A percentile compares a stretch with the other conserved stretches of the same genome.
phyloP scores from a whole-genome alignment of 2,329 filamentous ascomycete species.

The Pseudogymnoascus sp. region DNA sequence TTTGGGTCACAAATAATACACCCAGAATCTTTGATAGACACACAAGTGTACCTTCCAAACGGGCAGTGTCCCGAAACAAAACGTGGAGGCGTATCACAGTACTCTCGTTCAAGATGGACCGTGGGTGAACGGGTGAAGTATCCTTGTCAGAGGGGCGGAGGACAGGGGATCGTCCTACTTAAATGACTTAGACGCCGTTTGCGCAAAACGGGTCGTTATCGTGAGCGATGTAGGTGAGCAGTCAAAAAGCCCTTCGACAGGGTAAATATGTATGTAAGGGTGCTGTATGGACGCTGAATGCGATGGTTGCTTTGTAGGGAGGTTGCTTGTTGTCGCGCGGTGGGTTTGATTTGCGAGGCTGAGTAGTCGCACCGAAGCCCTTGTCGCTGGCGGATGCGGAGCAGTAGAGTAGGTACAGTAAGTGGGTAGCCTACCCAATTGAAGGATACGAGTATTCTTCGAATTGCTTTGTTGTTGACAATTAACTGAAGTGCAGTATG shows the following conservation, averaged over 20 bases:
- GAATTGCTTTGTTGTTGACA: neutral
- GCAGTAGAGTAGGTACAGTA: neutral
- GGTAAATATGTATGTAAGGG: neutral
- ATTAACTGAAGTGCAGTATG: neutral
- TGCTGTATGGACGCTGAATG: neutral
- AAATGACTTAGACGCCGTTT: constrained; percentile 1
- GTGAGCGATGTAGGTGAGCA: neutral
- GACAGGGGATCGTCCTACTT: constrained; percentile 4
- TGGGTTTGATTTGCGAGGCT: neutral
- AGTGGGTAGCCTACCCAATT: neutral
- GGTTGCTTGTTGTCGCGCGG: neutral
- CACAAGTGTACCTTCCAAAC: neutral
- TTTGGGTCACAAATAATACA: neutral
- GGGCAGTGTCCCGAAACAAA: neutral
- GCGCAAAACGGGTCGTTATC: neutral
- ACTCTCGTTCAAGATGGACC: neutral
- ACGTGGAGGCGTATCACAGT: constrained; percentile 4
- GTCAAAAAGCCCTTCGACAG: neutral
- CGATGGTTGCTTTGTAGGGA: neutral
- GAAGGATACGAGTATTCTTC: neutral
- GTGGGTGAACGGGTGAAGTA: neutral
- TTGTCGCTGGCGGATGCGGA: neutral
- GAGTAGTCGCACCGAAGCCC: neutral
- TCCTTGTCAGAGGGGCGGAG: neutral
- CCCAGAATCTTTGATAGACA: neutral